Percentiles rank a stretch among this genome's conserved stretches.
These are phyloP conservation scores for Mycosarcoma maydis DNA, from an alignment of 1,284 basidiomycete species.

Conservation along the genomic window DNA sequence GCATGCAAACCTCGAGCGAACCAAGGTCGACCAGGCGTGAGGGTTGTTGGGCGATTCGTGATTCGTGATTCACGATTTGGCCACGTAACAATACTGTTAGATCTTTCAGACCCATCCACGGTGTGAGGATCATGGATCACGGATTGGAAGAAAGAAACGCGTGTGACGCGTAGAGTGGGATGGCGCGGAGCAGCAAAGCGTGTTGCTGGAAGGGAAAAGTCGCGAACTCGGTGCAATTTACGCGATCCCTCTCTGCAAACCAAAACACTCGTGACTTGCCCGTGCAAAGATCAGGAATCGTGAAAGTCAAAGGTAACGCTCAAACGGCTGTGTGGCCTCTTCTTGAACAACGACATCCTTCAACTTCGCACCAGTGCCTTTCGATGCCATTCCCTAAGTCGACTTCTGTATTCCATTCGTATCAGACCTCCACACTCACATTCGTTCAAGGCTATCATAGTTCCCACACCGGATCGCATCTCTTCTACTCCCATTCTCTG, in stretches of 20 bases:
- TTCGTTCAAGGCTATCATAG: neutral
- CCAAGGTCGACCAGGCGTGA: too few species aligned
- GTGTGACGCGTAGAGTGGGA: slow-evolving; percentile 29
- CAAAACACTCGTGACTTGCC: neutral
- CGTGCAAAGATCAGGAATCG: too few species aligned
- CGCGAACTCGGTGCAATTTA: slow-evolving; percentile 18
- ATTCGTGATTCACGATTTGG: too few species aligned
- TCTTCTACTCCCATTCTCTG: too few species aligned
- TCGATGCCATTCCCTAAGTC: neutral
- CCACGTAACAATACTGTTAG: too few species aligned
- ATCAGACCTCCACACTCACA: neutral
- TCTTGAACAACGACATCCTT: neutral
- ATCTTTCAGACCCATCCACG: slow-evolving; percentile 7
- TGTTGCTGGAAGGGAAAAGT: slow-evolving; percentile 4
- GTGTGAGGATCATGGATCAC: too few species aligned
- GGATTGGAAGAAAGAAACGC: slow-evolving; percentile 21
- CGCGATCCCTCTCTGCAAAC: slow-evolving; percentile 7
- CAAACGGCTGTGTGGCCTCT: neutral
- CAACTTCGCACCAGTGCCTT: neutral
- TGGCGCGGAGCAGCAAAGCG: neutral
- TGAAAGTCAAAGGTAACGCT: too few species aligned
- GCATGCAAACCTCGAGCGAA: too few species aligned
- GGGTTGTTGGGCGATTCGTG: too few species aligned
- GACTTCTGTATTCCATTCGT: neutral
- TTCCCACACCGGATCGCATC: neutral